Evolutionary conservation across 2,329 filamentous ascomycete genomes (phyloP).

Genomic region (Beauveria bassiana): DNA sequence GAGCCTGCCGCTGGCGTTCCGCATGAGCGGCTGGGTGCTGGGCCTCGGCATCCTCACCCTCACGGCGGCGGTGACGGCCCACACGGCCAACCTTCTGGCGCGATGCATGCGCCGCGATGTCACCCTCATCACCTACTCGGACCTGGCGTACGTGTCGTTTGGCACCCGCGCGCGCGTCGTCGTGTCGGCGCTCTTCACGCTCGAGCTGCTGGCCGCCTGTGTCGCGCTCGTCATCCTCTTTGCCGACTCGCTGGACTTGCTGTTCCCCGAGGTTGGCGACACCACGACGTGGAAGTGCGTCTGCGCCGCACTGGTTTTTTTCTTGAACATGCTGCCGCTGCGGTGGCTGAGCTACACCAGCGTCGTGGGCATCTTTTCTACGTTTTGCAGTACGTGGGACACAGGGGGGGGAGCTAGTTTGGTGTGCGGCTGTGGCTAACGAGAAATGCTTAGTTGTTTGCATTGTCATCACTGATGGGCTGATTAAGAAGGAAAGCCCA

Average conservation of each 20-base stretch:
- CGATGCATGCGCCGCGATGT: constrained; percentile 83
- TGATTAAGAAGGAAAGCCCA: constrained; percentile 69
- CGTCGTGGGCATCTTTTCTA: constrained; percentile 85
- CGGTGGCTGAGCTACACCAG: constrained; percentile 83
- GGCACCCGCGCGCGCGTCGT: constrained; percentile 72
- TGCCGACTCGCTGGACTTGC: constrained; percentile 73
- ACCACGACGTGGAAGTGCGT: constrained; percentile 76
- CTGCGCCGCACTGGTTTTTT: constrained; percentile 69
- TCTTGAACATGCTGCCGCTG: constrained; percentile 77
- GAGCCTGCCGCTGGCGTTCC: constrained; percentile 79
- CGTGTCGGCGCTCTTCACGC: constrained; percentile 77
- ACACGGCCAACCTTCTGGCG: constrained; percentile 78
- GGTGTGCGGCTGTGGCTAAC: neutral
- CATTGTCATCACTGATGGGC: constrained; percentile 77
- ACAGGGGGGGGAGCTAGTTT: neutral
- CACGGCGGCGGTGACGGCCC: constrained; percentile 68
- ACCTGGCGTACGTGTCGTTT: constrained; percentile 86
- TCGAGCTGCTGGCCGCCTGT: constrained; percentile 81
- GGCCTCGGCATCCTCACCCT: constrained; percentile 68
- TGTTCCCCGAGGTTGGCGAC: constrained; percentile 62
- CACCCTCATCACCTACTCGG: constrained; percentile 86
- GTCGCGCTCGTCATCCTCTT: constrained; percentile 91
- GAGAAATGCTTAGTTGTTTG: constrained; percentile 55
- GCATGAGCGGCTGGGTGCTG: constrained; percentile 80
- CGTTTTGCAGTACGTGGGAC: constrained; percentile 68